These are phyloP conservation scores for Juglanconis oblonga DNA, from an alignment of 2,329 filamentous ascomycete species.

Conservation along the genomic window DNA sequence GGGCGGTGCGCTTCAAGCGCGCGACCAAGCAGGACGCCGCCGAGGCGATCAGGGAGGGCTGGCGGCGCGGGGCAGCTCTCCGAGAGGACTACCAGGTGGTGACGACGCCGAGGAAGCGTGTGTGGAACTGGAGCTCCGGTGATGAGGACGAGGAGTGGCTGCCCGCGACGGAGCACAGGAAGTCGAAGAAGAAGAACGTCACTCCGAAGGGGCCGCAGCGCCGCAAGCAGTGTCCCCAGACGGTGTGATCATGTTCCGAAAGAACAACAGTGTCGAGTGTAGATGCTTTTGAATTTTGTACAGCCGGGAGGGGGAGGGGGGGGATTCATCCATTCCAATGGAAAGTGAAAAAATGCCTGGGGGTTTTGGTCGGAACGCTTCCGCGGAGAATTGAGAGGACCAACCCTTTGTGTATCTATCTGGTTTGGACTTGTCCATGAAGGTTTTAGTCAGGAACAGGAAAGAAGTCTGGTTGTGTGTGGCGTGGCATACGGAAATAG, in stretches of 20 bases:
- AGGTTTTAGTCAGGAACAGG: too few relatives aligned
- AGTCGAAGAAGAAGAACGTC: too few relatives aligned
- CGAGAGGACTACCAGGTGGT: not conserved
- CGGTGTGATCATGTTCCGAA: not conserved
- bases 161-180: not conserved
- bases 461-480: too few relatives aligned
- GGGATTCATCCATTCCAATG: not conserved
- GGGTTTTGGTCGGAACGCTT: too few relatives aligned
- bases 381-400: too few relatives aligned
- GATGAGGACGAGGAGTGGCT: not conserved
- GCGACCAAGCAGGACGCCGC: not conserved
- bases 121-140: too few relatives aligned
- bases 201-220: not conserved
- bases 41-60: constrained; percentile 1
- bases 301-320: too few relatives aligned
- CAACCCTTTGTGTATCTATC: too few relatives aligned
- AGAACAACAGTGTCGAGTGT: not conserved
- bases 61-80: not conserved
- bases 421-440: too few relatives aligned
- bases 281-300: too few relatives aligned
- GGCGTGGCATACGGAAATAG: too few relatives aligned
- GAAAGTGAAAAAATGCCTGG: too few relatives aligned
- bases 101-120: not conserved
- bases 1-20: not conserved
- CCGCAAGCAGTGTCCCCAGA: not conserved